Base-by-base conservation (phyloP, 2,329 filamentous ascomycete genomes). In the Colletotrichum gigasporum region DNA sequence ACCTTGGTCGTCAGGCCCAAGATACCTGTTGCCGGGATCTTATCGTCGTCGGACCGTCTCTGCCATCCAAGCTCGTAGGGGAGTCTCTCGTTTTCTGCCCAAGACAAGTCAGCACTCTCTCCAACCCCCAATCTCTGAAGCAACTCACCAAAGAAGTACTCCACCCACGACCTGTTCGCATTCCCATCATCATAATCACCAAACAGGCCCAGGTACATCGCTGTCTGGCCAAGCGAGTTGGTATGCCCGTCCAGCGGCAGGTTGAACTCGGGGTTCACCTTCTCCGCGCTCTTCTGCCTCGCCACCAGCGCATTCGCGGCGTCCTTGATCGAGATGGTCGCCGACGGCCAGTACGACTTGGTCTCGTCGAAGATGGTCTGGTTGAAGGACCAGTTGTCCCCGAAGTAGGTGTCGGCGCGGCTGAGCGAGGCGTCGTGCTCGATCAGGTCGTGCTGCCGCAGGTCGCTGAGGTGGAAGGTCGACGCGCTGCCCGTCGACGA, bases 341-440 rank as follows among this genome's bases (percentile, higher is more conserved):
- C 28, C 11, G 34, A 34, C n/a, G 45, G 35, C 50, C 57, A 56
- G 42, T 55, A 45, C 7, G 57, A 51, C 57, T 63, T 56, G 26
- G 42, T 62, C 44, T 65, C 57, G 50, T 54, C 68, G 57, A 69
- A 76, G 28, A 74, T 68, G 34, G 67, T 67, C 22, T 69, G 63
- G 42, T 71, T 64, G 44, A 76, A 76, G 35, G 69, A 70, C 60
- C 71, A 66, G 66, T 72, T 72, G 63, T 75, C 69, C 18, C 73
- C 73, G 16, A 69, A 70, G 58, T 63, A 60, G 37, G 68, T 26
- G 57, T 76, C 74, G 28, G 68, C 66, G 44, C 74, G 68, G 63
- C 66, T 72, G 2, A 65, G 28, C 9, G 41, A 60, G 0, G 56
- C 61, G 35, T 65, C 61, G 47, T 55, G 56, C 56, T 65, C 61